Conservation (phyloP, 1,139 yeast genomes). For the Sugiyamaella pinicola region DNA sequence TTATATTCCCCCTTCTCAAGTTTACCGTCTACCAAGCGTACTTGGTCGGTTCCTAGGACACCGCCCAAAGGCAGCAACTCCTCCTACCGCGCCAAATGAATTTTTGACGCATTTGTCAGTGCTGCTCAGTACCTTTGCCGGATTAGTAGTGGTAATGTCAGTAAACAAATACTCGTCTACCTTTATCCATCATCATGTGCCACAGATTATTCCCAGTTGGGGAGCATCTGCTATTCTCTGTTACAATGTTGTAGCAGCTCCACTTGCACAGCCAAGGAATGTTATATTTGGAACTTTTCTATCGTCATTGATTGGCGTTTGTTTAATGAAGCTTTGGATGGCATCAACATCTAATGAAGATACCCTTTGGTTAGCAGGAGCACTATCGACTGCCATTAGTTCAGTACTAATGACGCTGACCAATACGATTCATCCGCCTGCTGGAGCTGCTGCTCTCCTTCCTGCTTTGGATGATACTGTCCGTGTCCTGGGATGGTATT, state of each 20-base stretch:
- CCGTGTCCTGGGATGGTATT: constrained; percentile 67
- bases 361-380: constrained; percentile 63
- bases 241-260: constrained; percentile 58
- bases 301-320: constrained; percentile 56
- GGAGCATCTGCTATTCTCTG: constrained; percentile 69
- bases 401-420: constrained; percentile 60
- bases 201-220: constrained; percentile 58
- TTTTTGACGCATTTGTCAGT: constrained; percentile 23
- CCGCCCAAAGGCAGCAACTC: constrained; percentile 1
- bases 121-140: constrained; percentile 50
- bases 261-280: constrained; percentile 70
- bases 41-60: constrained; percentile 32
- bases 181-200: constrained; percentile 54
- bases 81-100: constrained; percentile 15
- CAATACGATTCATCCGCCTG: constrained; percentile 71
- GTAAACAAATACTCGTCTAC: constrained; percentile 52
- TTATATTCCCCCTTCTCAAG: constrained; percentile 29
- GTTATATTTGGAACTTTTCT: constrained; percentile 60
- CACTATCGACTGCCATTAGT: constrained; percentile 58
- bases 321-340: constrained; percentile 57
- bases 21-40: constrained; percentile 30
- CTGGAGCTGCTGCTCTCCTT: constrained; percentile 70
- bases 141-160: constrained; percentile 55
- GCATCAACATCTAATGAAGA: constrained; percentile 38
- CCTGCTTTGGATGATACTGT: constrained; percentile 56